Conservation (phyloP, 2,329 filamentous ascomycete species). For the Lachnellula cervina region DNA sequence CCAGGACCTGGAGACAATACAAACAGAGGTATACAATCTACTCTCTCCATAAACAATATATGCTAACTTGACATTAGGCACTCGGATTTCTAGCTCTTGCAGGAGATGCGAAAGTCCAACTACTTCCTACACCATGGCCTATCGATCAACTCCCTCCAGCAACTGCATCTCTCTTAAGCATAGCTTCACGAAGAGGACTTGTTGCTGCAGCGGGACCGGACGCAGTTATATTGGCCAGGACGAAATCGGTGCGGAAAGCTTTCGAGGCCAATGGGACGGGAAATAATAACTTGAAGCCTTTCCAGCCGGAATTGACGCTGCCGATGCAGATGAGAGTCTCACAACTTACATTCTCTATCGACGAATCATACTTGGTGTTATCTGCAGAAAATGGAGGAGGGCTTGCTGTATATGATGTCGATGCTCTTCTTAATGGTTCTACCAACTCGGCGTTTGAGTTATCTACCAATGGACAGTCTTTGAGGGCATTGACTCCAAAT, state of each 20-base stretch:
- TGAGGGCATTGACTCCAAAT: conserved; percentile 76
- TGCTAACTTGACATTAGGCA: conserved; percentile 40
- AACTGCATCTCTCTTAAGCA: conserved; percentile 75
- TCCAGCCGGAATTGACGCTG: conserved; percentile 69
- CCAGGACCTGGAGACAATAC: conserved; percentile 68
- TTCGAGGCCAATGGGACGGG: conserved; percentile 57
- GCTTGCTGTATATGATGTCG: conserved; percentile 75
- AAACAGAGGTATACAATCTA: conserved; percentile 64
- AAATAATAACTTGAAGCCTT: conserved; percentile 62
- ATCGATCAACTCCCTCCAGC: conserved; percentile 58
- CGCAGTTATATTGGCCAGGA: conserved; percentile 68
- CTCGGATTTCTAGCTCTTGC: conserved; percentile 78
- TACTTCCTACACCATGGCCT: conserved; percentile 75
- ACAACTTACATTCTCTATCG: conserved; percentile 85
- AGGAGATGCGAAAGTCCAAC: conserved; percentile 75
- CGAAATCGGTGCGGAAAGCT: conserved; percentile 70
- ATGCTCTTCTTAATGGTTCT: conserved; percentile 60
- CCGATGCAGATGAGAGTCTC: conserved; percentile 71
- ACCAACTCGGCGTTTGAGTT: conserved; percentile 70
- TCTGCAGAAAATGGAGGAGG: conserved; percentile 78
- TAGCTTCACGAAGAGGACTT: conserved; percentile 75
- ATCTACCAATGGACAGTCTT: conserved; percentile 65
- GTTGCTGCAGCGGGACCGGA: conserved; percentile 85
- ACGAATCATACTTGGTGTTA: conserved; percentile 78
- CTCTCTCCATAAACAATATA: conserved; percentile 1